Evolutionary conservation across 2,329 filamentous ascomycete species (phyloP).

Genomic region (Macrophomina tecta): DNA sequence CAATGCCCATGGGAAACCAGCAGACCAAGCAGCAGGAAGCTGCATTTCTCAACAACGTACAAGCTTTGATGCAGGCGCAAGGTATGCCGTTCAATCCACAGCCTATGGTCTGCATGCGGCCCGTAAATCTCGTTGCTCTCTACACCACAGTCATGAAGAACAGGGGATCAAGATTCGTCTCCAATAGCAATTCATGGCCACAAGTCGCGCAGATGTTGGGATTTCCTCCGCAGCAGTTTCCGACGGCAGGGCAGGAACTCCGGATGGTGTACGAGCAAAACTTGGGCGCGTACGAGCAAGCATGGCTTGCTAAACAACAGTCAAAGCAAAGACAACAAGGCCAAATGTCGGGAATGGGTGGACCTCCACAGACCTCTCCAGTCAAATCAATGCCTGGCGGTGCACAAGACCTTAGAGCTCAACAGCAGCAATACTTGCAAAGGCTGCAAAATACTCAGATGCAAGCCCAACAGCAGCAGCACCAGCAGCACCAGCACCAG

Average conservation of each 20-base stretch:
- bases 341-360: slow-evolving; percentile 47
- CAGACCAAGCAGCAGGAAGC: slow-evolving; percentile 25
- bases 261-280: slow-evolving; percentile 77
- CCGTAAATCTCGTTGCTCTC: slow-evolving; percentile 75
- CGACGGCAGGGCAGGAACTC: slow-evolving; percentile 72
- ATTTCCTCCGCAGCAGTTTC: slow-evolving; percentile 53
- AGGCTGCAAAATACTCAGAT: slow-evolving; percentile 22
- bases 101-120: slow-evolving; percentile 75
- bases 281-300: slow-evolving; percentile 76
- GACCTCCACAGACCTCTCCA: slow-evolving; percentile 40
- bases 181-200: slow-evolving; percentile 73
- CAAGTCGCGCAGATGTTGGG: slow-evolving; percentile 65
- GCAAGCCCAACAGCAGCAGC: slow-evolving; percentile 19
- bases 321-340: slow-evolving; percentile 42
- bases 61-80: slow-evolving; percentile 76
- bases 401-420: slow-evolving; percentile 56
- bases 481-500: too few relatives aligned
- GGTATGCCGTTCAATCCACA: slow-evolving; percentile 75
- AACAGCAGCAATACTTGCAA: slow-evolving; percentile 40
- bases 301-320: slow-evolving; percentile 63
- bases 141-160: slow-evolving; percentile 79
- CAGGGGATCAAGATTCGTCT: slow-evolving; percentile 78
- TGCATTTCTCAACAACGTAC: slow-evolving; percentile 70
- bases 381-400: slow-evolving; percentile 39
- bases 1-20: slow-evolving; percentile 23